Evolutionary conservation across 2,329 filamentous ascomycete genomes (phyloP), one percentile per base, ranked within the genome.

Genomic region (Talaromyces sp.): DNA sequence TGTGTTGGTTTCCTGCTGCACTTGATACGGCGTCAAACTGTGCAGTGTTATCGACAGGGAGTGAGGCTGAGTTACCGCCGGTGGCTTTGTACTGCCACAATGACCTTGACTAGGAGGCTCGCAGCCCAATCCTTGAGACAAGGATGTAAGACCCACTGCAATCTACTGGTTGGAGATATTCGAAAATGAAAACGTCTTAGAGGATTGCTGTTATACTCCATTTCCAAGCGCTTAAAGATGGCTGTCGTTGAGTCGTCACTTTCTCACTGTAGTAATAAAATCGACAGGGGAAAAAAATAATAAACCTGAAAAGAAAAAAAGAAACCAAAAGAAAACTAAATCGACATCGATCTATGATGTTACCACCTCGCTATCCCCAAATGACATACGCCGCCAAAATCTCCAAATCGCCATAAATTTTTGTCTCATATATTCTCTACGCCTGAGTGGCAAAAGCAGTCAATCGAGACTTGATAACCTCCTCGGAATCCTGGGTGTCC

Each of bases 401-500:
- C 42, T 47, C 41, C 27, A 36, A 49, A 9, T 20, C 42, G 10
- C 27, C 6, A 11, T 42, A 24, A 17, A 33, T 49, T 9, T 8
- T 24, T 17, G 20, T 32, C 29, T 33, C 14, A 27, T 40, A 33
- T 10, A 2, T 20, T 19, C 24, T 30, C 24, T 30, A 67, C 52
- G 47, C 46, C 16, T 63, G 64, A 10, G 63, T 72, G 60, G 72
- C 72, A 66, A 77, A 79, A 16, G 74, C 70, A 10, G 67, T 65
- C 56, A 73, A 54, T 14, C 76, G 69, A 10, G 63, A 65, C 66
- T 70, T 73, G 51, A 73, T 67, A 24, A 65, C 63, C 11, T 72
- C 71, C 52, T 75, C 67, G 14, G 71, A 64, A 55, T 78, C 76
- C 35, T 73, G 62, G 6, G 70, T 74, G 17, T 82, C 78, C 53